Evolutionary conservation across 352 stramenopile species (phyloP).

Genomic region (Peronospora tabacina): DNA sequence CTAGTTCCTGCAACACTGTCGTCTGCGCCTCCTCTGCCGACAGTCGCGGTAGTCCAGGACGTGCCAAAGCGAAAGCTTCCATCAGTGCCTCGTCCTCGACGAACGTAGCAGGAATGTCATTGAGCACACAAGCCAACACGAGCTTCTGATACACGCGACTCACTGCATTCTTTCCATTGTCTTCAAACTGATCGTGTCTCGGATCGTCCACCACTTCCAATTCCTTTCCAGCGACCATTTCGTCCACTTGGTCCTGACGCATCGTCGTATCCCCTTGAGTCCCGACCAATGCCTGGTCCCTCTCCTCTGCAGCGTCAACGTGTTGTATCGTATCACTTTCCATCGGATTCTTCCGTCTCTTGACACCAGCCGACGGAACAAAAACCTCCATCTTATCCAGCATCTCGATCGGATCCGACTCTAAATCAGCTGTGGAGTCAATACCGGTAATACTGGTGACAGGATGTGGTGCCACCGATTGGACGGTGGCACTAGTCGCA

Average conservation of each 20-base stretch:
- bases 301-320: neutral
- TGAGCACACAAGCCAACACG: slow-evolving; percentile 36
- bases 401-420: neutral
- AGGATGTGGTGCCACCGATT: slow-evolving; percentile 4
- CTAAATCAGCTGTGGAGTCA: neutral
- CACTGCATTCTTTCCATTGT: slow-evolving; percentile 2
- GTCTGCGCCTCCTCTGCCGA: slow-evolving; percentile 12
- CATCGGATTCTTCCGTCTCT: slow-evolving; percentile 1
- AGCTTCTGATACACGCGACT: slow-evolving; percentile 31
- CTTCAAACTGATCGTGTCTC: neutral
- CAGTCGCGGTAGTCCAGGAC: slow-evolving; percentile 20
- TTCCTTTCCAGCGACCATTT: neutral
- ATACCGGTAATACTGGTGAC: neutral
- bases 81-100: slow-evolving; percentile 34
- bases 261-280: neutral
- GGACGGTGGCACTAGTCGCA: neutral
- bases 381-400: neutral
- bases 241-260: neutral
- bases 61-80: slow-evolving; percentile 27
- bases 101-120: slow-evolving; percentile 28
- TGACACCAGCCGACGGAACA: neutral
- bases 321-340: neutral
- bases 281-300: neutral
- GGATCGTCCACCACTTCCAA: neutral
- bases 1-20: slow-evolving; percentile 22